Conservation (phyloP, 192 early-diverging fungal species). For the Coemansia sp. region DNA sequence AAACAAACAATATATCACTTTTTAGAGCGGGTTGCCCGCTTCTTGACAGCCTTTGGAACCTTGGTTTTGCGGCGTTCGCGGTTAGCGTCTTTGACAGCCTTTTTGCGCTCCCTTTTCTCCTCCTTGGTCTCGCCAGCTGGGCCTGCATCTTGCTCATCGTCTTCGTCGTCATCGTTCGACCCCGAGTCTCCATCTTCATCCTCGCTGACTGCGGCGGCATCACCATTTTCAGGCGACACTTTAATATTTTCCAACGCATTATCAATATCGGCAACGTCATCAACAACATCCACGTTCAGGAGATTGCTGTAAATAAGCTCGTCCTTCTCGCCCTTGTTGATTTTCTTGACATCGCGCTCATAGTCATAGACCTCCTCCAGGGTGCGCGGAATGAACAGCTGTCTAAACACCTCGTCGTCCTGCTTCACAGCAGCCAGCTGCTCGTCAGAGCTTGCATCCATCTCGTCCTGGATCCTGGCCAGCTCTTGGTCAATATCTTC, state of each 20-base stretch:
- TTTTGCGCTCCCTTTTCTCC: constrained; percentile 85
- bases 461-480: constrained; percentile 58
- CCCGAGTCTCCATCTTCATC: not conserved
- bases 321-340: constrained; percentile 69
- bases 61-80: constrained; percentile 92
- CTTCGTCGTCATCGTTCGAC: constrained; percentile 36
- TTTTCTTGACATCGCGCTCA: constrained; percentile 75
- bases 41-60: constrained; percentile 95
- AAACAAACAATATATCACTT: constrained; percentile 2
- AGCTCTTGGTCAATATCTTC: constrained; percentile 68
- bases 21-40: constrained; percentile 52
- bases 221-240: not conserved
- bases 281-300: constrained; percentile 37
- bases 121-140: constrained; percentile 88
- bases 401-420: constrained; percentile 89
- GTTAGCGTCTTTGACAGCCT: constrained; percentile 82
- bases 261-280: not conserved
- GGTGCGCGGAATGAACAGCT: constrained; percentile 88
- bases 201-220: not conserved
- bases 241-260: not conserved
- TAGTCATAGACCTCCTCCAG: constrained; percentile 88
- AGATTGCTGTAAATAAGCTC: constrained; percentile 56
- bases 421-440: constrained; percentile 56
- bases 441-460: constrained; percentile 42
- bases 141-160: constrained; percentile 51